Evolutionary conservation across 176 grass and related monocot genomes (phyloP), one percentile per base, ranked within the genome.

Genomic region (Oryza meridionalis): DNA sequence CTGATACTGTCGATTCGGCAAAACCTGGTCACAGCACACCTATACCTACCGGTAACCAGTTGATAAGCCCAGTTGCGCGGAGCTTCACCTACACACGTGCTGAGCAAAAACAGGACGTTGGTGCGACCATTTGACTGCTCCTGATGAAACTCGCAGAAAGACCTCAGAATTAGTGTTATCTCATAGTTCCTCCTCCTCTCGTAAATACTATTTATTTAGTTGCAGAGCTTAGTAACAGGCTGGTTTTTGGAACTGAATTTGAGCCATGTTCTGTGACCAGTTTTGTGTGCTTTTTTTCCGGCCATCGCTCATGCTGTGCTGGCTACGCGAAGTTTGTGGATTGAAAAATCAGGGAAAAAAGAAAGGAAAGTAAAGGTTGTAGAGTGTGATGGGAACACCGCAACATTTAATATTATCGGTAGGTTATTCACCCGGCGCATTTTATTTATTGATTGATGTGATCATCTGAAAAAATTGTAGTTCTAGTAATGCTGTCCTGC

Each of bases 71-170:
- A 21, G 24, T 72, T 25, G n/a, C 64, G 17, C 80, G 94, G 67
- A 96, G 86, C 82, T 93, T 96, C 83, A 93, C 91, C 70, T 96
- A 93, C 83, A 93, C 91, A 26, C 88, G 94, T 33, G 77, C 63
- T 22, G 86, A 92, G 33, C 75, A 75, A 67, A 89, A 92, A 71
- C 68, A 85, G 61, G 84, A 84, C 61, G 84, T 61, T 12, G 87
- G 76, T 59, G 81, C 89, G 16, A 81, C 78, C 32, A 73, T 75
- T 22, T 91, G 89, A 91, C 70, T 51, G 44, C 45, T 72, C 70
- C 83, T 76, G 79, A 78, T 83, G 74, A 38, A 88, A 78, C 66
- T 75, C 40, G 13, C 73, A 74, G 88, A 42, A 73, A 59, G 59
- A 80, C 70, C 53, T 87, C 70, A 72, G 69, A 51, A 42, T 83